phyloP scores from a whole-genome alignment of 805 yeast species.

The Priceomyces haplophilus region DNA sequence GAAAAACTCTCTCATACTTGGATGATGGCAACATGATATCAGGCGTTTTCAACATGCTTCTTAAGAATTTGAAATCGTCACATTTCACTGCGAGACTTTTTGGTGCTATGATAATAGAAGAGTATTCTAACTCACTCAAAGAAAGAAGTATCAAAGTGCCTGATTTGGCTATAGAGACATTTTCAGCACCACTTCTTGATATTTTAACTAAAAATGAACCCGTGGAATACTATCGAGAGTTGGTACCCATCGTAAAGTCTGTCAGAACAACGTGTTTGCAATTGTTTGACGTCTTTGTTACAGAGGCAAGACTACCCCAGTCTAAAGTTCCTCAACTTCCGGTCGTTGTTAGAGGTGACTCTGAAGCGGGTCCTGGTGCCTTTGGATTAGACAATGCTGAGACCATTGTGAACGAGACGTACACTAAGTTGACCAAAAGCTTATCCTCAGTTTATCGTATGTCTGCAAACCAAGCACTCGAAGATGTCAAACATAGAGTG shows the following conservation, averaged over 20 bases:
- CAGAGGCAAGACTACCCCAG: constrained; percentile 68
- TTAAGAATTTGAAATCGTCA: constrained; percentile 49
- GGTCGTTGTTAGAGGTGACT: constrained; percentile 88
- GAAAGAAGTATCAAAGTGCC: constrained; percentile 13
- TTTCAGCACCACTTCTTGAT: constrained; percentile 28
- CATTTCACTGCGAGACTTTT: constrained; percentile 81
- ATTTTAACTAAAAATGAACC: constrained; percentile 41
- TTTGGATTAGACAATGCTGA: constrained; percentile 79
- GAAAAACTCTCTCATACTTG: constrained; percentile 56
- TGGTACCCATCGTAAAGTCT: constrained; percentile 81
- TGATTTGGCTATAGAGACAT: constrained; percentile 15
- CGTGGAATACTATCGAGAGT: constrained; percentile 68
- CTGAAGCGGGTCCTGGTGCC: constrained; percentile 91
- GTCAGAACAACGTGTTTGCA: constrained; percentile 87
- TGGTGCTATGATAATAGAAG: constrained; percentile 66
- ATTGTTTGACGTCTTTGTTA: constrained; percentile 71
- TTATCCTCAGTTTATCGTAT: constrained; percentile 70
- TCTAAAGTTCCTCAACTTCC: constrained; percentile 79
- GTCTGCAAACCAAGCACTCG: constrained; percentile 66
- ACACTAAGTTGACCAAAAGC: constrained; percentile 58
- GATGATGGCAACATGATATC: constrained; percentile 35
- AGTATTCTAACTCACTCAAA: constrained; percentile 48
- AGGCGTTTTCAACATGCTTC: constrained; percentile 36
- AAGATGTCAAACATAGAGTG: constrained; percentile 74
- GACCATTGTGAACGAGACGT: constrained; percentile 59